Evolutionary conservation across 2,329 filamentous ascomycete genomes (phyloP), one percentile per base, ranked within the genome.

Genomic region (Trichoderma simmonsii): DNA sequence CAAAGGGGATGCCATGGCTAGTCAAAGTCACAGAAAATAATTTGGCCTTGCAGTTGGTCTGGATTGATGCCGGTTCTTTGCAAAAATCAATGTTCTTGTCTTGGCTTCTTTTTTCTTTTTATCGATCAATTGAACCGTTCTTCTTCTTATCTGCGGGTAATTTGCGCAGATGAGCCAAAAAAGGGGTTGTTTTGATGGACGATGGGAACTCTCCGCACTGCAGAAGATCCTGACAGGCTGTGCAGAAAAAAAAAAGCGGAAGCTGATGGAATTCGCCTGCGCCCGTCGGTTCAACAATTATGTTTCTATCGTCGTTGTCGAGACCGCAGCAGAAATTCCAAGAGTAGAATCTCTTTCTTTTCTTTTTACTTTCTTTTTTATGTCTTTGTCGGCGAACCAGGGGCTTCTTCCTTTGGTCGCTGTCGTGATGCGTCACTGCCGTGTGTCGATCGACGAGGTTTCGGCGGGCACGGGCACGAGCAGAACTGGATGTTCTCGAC

Each of bases 1-100:
- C 85, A 95, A 92, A 80, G 93, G 91, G 87, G 88, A 91, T 83
- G 93, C 93, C 94, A 97, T 98, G 89, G 91, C 93, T 94, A 94
- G 89, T 91, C 81, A 94, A 94, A 94, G 92, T 87, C 92, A 94
- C 92, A 92, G 91, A 74, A 74, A 74, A 80, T 62, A 74, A 34
- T 43, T 43, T 39, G 63, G 28, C 36, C 26, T 62, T 64, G 71
- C 68, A 73, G 61, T 71, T 60, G 60, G 43, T 64, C 71, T 71
- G 71, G 61, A 18, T 71, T 70, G 64, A 48, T 69, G 71, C 71
- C 59, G 64, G 51, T 59, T 59, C 43, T 36, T 60, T 65, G 61
- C 61, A 65, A 67, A 59, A 67, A 71, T 71, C 54, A 65, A 65
- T 30, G 36, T 65, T 65, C 66, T 70, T 72, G 67, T 65, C 54